phyloP scores from a whole-genome alignment of 768 basidiomycete genomes.

The Rhodosporidiobolus odoratus region DNA sequence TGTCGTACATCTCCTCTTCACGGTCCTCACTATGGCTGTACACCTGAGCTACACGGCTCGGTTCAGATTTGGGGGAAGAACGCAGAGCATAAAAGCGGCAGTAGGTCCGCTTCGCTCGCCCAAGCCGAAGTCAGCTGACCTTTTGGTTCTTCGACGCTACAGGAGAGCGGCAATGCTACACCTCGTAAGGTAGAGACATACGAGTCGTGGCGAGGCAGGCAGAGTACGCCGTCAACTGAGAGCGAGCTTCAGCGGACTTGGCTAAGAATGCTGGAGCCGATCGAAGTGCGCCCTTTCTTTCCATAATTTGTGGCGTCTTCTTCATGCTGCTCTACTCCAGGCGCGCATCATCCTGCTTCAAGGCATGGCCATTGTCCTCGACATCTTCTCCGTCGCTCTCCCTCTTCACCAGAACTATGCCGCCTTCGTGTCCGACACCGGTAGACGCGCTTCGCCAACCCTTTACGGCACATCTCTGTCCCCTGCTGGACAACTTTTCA shows the following conservation, averaged over 20 bases:
- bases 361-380: neutral
- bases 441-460: neutral
- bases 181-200: neutral
- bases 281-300: neutral
- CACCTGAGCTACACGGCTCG: too few species aligned
- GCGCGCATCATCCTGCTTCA: neutral
- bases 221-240: neutral
- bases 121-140: too few species aligned
- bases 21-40: neutral
- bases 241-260: neutral
- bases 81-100: neutral
- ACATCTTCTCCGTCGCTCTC: slow-evolving; percentile 11
- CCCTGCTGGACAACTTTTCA: neutral
- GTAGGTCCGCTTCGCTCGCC: neutral
- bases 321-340: neutral
- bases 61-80: too few species aligned
- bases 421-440: neutral
- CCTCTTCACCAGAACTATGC: slow-evolving; percentile 1
- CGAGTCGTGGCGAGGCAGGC: neutral
- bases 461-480: slow-evolving; percentile 14
- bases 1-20: slow-evolving; percentile 12
- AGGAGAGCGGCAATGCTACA: neutral
- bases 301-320: too few species aligned
- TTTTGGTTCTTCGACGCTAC: neutral
- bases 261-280: neutral